A percentile compares a stretch with the other conserved stretches of the same genome.
Conservation (phyloP, 202 grass and related monocot genomes). For the Brachypodium distachyon region DNA sequence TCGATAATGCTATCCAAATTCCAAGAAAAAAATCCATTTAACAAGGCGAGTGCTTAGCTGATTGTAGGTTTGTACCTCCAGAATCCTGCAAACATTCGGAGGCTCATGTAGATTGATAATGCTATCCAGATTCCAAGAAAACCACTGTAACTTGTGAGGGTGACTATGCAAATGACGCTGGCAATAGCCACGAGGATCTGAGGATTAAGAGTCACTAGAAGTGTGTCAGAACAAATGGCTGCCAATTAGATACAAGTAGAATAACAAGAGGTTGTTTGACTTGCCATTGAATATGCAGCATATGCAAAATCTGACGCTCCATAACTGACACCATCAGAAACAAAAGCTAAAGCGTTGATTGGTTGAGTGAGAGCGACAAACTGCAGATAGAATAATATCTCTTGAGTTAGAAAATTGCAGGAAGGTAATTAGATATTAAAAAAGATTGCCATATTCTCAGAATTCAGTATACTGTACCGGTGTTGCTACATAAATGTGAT, state of each 20-base stretch:
- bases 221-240: neutral
- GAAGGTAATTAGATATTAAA: neutral
- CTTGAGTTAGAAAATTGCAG: neutral
- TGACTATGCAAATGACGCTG: slow-evolving; percentile 51
- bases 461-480: slow-evolving; percentile 44
- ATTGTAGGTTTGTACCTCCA: slow-evolving; percentile 74
- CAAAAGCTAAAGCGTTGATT: slow-evolving; percentile 79
- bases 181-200: slow-evolving; percentile 74
- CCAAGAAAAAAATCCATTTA: neutral
- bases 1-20: neutral
- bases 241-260: neutral
- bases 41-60: neutral
- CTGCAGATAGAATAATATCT: slow-evolving; percentile 24
- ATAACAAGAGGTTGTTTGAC: neutral
- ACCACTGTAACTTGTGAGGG: slow-evolving; percentile 44
- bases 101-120: slow-evolving; percentile 84
- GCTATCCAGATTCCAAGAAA: slow-evolving; percentile 85
- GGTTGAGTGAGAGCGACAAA: slow-evolving; percentile 85
- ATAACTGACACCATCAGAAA: slow-evolving; percentile 90
- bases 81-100: slow-evolving; percentile 81
- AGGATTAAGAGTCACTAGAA: neutral
- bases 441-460: neutral
- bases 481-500: slow-evolving; percentile 69
- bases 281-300: slow-evolving; percentile 86
- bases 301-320: slow-evolving; percentile 96